Evolutionary conservation across 495 filamentous ascomycete species (phyloP), one percentile per base, ranked within the genome.

Genomic region (Xylaria scruposa): DNA sequence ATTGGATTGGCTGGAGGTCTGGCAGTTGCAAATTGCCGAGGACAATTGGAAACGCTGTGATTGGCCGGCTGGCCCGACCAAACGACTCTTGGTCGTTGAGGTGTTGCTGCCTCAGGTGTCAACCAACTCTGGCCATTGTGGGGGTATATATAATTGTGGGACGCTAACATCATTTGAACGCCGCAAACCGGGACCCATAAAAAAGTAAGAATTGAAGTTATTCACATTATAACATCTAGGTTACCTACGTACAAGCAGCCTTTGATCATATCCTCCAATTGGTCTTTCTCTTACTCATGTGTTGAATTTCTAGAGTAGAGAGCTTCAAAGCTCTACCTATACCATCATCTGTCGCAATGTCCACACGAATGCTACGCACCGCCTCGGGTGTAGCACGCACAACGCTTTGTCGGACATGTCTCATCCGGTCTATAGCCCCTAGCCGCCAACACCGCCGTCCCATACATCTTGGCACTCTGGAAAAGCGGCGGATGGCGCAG

Each of bases 401-500:
- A 26, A 75, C 49, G 26, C 71, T 78, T 26, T 80, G 77, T 31
- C 75, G 77, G 44, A 59, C 54, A 68, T 76, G 77, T 73, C 59
- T 77, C n/a, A 46, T 76, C 65, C 76, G 70, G 66, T 73, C 68
- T 8, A 19, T 73, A 17, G 31, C 73, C 21, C 36, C 29, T 17
- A 69, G 44, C 15, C 70, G 71, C 10, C 75, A 51, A 42, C 73
- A 70, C 7, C 61, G 40, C 0, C 71, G 75, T 60, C 46, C 44
- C 17, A 38, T 76, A 26, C 71, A 76, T 38, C 59, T 82, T 60
- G 78, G 85, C 15, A 86, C 85, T 47, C 62, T 88, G 10, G 74
- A 76, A 56, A 91, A 89, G 72, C 79, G 83, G n/a, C 79, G 82
- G 24, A 85, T 88, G 21, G 90, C 89, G 0, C 80, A 87, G 67